Conservation (phyloP, 768 basidiomycete genomes). For the Holtermanniella nyarrowii region DNA sequence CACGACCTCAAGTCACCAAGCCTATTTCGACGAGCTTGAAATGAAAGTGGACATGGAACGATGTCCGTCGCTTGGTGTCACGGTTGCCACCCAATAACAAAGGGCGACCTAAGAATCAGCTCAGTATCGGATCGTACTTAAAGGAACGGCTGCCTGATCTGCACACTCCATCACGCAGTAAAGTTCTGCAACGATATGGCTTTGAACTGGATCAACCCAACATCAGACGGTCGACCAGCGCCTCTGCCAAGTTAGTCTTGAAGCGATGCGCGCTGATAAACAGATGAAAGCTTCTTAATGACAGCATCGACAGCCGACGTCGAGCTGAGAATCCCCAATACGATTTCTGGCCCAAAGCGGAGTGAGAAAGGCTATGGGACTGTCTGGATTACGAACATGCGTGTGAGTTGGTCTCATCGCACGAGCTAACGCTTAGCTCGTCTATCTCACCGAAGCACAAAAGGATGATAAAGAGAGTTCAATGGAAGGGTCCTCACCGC, state of each 20-base stretch:
- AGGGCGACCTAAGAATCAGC: too few relatives aligned
- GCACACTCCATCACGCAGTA: too few relatives aligned
- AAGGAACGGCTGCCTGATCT: too few relatives aligned
- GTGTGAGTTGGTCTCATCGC: background rate
- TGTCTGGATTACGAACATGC: background rate
- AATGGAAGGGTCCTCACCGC: background rate
- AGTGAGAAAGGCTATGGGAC: background rate
- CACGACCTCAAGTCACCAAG: too few relatives aligned
- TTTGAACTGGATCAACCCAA: background rate
- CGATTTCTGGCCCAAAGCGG: background rate
- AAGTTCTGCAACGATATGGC: background rate
- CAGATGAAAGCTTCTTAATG: background rate
- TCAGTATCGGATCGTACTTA: too few relatives aligned
- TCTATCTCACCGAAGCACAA: background rate
- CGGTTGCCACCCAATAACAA: too few relatives aligned
- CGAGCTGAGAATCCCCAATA: background rate
- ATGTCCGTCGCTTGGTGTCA: too few relatives aligned
- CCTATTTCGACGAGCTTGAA: too few relatives aligned
- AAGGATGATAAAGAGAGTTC: too few relatives aligned
- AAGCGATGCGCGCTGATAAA: background rate
- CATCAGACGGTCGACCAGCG: background rate
- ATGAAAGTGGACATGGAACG: too few relatives aligned
- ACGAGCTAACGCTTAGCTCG: background rate
- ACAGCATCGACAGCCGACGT: background rate
- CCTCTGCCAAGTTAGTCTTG: background rate